Evolutionary conservation across 371 early-diverging fungal genomes (phyloP).

Genomic region (Parasitella parasitica): DNA sequence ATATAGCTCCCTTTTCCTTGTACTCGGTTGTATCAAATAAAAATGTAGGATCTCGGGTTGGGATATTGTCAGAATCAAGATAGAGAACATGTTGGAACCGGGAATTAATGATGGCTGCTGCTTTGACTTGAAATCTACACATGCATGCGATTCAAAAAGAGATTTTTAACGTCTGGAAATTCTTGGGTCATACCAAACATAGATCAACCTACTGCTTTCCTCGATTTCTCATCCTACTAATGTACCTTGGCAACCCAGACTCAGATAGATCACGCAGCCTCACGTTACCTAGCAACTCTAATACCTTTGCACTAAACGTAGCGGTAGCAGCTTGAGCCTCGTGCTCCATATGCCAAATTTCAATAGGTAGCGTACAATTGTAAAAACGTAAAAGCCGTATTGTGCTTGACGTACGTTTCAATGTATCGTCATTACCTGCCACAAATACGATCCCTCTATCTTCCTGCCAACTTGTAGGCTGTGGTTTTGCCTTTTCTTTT

Average conservation of each 20-base stretch:
- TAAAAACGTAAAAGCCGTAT: conserved; percentile 25
- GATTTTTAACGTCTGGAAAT: too few relatives aligned
- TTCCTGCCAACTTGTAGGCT: neutral
- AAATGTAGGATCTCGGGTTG: conserved; percentile 44
- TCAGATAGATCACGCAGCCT: conserved; percentile 29
- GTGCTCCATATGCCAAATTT: conserved; percentile 40
- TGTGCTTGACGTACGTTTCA: conserved; percentile 29
- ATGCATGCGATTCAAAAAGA: too few relatives aligned
- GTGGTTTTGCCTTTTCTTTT: conserved; percentile 1
- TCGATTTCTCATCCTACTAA: conserved; percentile 15
- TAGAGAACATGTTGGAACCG: conserved; percentile 47
- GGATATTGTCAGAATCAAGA: conserved; percentile 52
- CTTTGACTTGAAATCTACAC: conserved; percentile 48
- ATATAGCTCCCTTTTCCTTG: conserved; percentile 40
- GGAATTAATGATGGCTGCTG: conserved; percentile 48
- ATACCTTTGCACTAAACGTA: neutral
- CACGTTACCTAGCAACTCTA: conserved; percentile 5
- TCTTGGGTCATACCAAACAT: too few relatives aligned
- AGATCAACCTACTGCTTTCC: conserved; percentile 35
- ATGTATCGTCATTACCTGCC: conserved; percentile 40
- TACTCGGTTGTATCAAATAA: conserved; percentile 42
- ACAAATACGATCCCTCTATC: conserved; percentile 36
- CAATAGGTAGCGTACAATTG: conserved; percentile 28
- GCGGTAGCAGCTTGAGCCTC: conserved; percentile 16
- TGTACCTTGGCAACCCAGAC: conserved; percentile 18